A percentile compares a stretch with the other conserved stretches of the same genome.
These are phyloP conservation scores for Stephania yunnanensis DNA, from an alignment of 164 flowering plant species.

Conservation along the genomic window DNA sequence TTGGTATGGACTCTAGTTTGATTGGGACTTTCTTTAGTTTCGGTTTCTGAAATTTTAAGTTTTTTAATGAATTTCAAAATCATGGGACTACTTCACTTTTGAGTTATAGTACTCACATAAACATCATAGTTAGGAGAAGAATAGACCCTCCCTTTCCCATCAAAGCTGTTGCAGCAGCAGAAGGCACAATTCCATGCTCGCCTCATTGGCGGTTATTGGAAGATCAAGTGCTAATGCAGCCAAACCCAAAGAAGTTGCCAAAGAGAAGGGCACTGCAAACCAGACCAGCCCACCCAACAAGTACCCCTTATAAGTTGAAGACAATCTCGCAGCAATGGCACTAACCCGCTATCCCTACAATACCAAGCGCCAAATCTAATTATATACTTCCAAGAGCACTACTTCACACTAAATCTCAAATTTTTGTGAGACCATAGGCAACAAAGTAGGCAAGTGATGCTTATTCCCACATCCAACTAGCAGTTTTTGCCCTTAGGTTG, in stretches of 20 bases:
- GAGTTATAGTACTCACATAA: slow-evolving; percentile 52
- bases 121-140: slow-evolving; percentile 90
- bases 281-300: slow-evolving; percentile 90
- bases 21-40: no score
- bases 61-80: neutral
- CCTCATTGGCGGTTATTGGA: slow-evolving; percentile 72
- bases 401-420: neutral
- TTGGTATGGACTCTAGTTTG: no score
- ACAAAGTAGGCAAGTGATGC: no score
- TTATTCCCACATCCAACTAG: no score
- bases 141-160: slow-evolving; percentile 93
- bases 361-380: neutral
- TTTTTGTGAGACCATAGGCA: no score
- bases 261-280: slow-evolving; percentile 95
- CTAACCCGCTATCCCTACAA: slow-evolving; percentile 92
- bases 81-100: neutral
- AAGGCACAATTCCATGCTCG: slow-evolving; percentile 82
- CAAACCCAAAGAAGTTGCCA: slow-evolving; percentile 70
- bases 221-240: slow-evolving; percentile 94
- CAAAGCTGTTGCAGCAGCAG: slow-evolving; percentile 89
- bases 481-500: no score
- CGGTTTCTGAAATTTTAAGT: no score
- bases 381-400: neutral
- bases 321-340: slow-evolving; percentile 93
- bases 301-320: slow-evolving; percentile 94